Evolutionary conservation across 2,329 filamentous ascomycete species (phyloP), one percentile per base, ranked within the genome.

Genomic region (Cercospora citrullina): DNA sequence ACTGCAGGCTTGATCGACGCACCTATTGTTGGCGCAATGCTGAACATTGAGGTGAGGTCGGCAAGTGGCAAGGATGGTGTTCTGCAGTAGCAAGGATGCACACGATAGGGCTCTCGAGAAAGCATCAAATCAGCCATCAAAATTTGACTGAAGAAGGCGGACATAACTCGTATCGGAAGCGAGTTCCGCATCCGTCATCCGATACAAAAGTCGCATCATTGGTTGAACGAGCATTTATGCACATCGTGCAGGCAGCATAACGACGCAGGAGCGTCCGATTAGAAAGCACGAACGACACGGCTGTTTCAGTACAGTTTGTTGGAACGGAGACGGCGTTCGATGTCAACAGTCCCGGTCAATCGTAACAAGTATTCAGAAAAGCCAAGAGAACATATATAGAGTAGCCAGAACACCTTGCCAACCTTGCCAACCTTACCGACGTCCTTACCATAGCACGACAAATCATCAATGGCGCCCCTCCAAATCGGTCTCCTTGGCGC

Each of bases 401-500:
- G 16, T 8, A 8, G 36, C 5, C 36, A n/a, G 36, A 39, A 39
- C 6, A 39, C 36, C 36, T n/a, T 39, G 36, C 6, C 36, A 39
- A 39, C 36, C 36, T n/a, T 39, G 36, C 6, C 36, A 39, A 39
- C 36, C 36, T 39, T 39, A n/a, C 2, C 36, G 8, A n/a, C 16
- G n/a, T 39, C 36, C 36, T 39, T 39, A 39, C 36, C 36, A 8
- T 16, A 39, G 36, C 36, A 39, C 36, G 14, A n/a, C 36, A n/a
- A 3, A 39, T n/a, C 42, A 48, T 4, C 42, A 21, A 72, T 72
- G 68, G 48, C 68, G 7, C 63, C 55, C 5, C 57, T 60, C 10
- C 63, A 39, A n/a, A 66, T 73, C 48, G 71, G 64, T 36, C 42
- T 73, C 36, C 26, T 74, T 4, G 82, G 82, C n/a, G 81, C 81